Conservation (phyloP, 352 stramenopile species). For the Pythium myriotylum region DNA sequence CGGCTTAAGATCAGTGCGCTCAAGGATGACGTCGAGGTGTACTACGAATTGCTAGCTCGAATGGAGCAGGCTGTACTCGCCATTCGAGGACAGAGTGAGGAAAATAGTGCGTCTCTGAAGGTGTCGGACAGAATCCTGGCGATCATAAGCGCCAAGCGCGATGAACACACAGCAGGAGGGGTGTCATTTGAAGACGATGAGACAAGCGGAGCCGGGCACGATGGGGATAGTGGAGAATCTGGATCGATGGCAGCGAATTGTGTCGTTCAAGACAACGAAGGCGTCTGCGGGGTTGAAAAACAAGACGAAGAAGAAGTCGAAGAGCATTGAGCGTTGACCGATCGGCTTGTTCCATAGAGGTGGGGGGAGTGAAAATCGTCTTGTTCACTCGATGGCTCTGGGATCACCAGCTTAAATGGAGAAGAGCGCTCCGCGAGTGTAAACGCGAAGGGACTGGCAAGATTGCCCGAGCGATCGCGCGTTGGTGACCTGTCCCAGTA, state of each 20-base stretch:
- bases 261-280: neutral
- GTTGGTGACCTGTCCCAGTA: too few species aligned
- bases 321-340: conserved; percentile 7
- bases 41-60: conserved; percentile 44
- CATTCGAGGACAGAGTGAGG: neutral
- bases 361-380: too few species aligned
- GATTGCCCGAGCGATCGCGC: too few species aligned
- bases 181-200: too few species aligned
- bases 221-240: neutral
- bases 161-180: neutral
- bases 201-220: too few species aligned
- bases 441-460: too few species aligned
- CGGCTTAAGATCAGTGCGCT: conserved; percentile 46
- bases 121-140: conserved; percentile 9
- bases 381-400: too few species aligned
- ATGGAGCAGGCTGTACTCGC: conserved; percentile 40
- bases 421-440: too few species aligned
- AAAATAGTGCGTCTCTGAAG: neutral
- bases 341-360: too few species aligned
- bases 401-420: too few species aligned
- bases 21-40: conserved; percentile 55
- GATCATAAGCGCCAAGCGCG: conserved; percentile 22
- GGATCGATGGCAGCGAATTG: neutral
- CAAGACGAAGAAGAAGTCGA: conserved; percentile 14
- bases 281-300: neutral